phyloP scores from a whole-genome alignment of 495 filamentous ascomycete species.

The Penicillium riverlandense region DNA sequence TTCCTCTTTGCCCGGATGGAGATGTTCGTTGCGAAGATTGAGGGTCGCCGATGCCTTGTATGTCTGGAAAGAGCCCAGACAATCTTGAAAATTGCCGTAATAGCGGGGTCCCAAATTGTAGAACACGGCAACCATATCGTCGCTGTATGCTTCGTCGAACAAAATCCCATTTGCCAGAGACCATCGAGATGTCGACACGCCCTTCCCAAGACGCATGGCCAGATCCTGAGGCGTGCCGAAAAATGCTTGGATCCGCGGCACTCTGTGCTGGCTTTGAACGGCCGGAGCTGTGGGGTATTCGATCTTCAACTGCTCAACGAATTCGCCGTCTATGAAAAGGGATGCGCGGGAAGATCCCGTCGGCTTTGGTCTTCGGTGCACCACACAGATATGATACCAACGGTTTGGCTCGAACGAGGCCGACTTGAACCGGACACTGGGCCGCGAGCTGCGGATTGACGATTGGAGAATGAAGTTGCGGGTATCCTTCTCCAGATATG shows the following conservation, averaged over 20 bases:
- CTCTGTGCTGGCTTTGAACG: conserved; percentile 38
- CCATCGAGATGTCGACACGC: conserved; percentile 72
- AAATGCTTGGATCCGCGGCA: conserved; percentile 78
- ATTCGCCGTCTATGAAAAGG: conserved; percentile 87
- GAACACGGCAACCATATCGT: conserved; percentile 87
- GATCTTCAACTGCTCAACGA: conserved; percentile 84
- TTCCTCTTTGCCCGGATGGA: conserved; percentile 87
- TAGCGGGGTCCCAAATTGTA: conserved; percentile 86
- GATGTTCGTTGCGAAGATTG: conserved; percentile 82
- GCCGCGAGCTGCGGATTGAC: conserved; percentile 75
- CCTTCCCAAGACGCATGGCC: conserved; percentile 70
- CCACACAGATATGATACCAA: conserved; percentile 91
- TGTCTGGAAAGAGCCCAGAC: conserved; percentile 91
- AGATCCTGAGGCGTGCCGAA: conserved; percentile 89
- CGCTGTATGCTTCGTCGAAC: conserved; percentile 79
- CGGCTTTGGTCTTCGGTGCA: conserved; percentile 71
- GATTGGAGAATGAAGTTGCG: conserved; percentile 94
- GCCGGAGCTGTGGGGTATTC: conserved; percentile 69
- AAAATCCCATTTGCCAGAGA: conserved; percentile 84
- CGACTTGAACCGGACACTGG: conserved; percentile 90
- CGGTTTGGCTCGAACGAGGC: conserved; percentile 59
- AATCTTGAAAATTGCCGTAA: conserved; percentile 92
- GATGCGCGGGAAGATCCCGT: conserved; percentile 74
- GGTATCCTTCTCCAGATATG: conserved; percentile 92
- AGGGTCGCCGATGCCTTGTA: conserved; percentile 91